These are phyloP conservation scores for Alternaria gaisen DNA, from an alignment of 2,329 filamentous ascomycete genomes.

Conservation along the genomic window DNA sequence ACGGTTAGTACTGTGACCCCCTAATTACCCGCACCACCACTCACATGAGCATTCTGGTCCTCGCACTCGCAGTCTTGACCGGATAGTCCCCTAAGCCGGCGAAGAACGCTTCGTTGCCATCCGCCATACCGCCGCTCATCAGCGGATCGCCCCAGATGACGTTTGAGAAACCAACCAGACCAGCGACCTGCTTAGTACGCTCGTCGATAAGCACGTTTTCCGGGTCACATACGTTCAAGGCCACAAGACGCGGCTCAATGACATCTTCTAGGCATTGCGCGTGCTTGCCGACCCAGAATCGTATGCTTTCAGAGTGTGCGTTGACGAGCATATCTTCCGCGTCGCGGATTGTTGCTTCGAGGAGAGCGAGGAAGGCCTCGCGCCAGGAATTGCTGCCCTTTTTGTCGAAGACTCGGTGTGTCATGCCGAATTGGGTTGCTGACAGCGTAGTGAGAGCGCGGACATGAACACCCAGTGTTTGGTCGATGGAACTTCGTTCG, in stretches of 20 bases:
- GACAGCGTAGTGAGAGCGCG: conserved; percentile 56
- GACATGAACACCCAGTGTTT: conserved; percentile 52
- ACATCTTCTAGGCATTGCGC: conserved; percentile 60
- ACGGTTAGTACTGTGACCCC: conserved; percentile 13
- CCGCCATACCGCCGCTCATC: conserved; percentile 58
- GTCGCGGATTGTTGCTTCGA: conserved; percentile 64
- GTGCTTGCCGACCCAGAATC: conserved; percentile 58
- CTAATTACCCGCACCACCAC: conserved; percentile 21
- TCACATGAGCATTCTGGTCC: conserved; percentile 54
- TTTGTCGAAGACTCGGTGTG: conserved; percentile 57
- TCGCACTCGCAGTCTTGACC: conserved; percentile 40
- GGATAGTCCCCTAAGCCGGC: conserved; percentile 54
- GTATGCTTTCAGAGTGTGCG: conserved; percentile 64
- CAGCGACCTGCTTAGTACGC: conserved; percentile 57
- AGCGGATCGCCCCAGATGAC: conserved; percentile 66
- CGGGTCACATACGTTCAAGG: conserved; percentile 59
- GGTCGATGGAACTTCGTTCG: conserved; percentile 52
- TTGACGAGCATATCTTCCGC: conserved; percentile 67
- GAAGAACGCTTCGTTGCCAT: conserved; percentile 53
- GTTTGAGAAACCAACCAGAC: conserved; percentile 62
- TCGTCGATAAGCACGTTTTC: conserved; percentile 63
- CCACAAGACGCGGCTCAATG: conserved; percentile 60
- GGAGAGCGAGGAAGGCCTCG: conserved; percentile 60
- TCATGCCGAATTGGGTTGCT: conserved; percentile 61
- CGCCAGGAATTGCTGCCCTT: conserved; percentile 61